phyloP scores from a whole-genome alignment of 2,329 filamentous ascomycete species.

The Epichloe gansuensis region DNA sequence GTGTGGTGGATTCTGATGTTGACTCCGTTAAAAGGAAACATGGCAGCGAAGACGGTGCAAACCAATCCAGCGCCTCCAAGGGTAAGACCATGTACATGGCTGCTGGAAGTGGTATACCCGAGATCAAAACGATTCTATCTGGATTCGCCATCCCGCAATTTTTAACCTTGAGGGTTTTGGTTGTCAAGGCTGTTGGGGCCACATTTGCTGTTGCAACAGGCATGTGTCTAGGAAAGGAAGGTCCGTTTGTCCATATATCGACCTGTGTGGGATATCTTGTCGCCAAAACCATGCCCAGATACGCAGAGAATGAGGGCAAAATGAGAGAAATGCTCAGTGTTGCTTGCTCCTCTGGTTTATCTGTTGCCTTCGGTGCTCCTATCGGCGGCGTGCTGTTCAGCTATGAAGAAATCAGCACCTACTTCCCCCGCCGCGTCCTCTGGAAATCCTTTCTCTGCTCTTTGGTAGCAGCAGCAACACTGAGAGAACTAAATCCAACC shows the following conservation, averaged over 20 bases:
- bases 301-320: constrained; percentile 43
- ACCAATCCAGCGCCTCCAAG: neutral
- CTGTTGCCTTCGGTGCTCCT: constrained; percentile 49
- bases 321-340: constrained; percentile 46
- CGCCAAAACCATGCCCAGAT: constrained; percentile 40
- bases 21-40: neutral
- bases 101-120: constrained; percentile 45
- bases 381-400: constrained; percentile 50
- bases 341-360: constrained; percentile 43
- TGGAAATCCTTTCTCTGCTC: constrained; percentile 49
- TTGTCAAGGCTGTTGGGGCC: constrained; percentile 46
- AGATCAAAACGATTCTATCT: constrained; percentile 49
- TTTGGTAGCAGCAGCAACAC: constrained; percentile 39
- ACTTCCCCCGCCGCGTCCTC: constrained; percentile 42
- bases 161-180: constrained; percentile 39
- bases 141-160: constrained; percentile 49
- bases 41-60: constrained; percentile 9
- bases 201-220: constrained; percentile 46
- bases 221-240: constrained; percentile 51
- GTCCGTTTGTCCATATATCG: constrained; percentile 49
- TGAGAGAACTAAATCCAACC: constrained; percentile 46
- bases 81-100: constrained; percentile 48
- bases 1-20: constrained; percentile 23
- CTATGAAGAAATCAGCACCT: constrained; percentile 48
- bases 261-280: constrained; percentile 45